phyloP scores from a whole-genome alignment of 1,139 yeast species.

The Barnettozyma hawaiiensis region DNA sequence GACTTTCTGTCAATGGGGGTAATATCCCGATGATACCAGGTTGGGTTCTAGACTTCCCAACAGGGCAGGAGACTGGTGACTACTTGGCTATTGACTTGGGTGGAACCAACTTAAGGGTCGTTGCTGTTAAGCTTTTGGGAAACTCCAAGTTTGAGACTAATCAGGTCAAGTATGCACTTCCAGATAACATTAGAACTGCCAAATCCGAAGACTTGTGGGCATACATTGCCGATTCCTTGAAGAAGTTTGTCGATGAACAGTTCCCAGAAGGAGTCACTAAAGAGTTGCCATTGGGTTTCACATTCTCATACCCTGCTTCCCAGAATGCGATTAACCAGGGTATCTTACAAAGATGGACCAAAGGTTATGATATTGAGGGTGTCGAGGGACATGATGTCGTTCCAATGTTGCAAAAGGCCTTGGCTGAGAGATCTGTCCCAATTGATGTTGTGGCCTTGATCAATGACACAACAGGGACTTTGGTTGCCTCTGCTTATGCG shows the following conservation, averaged over 20 bases:
- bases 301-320: constrained; percentile 89
- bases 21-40: constrained; percentile 94
- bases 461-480: constrained; percentile 96
- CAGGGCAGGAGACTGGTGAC: constrained; percentile 85
- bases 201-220: constrained; percentile 66
- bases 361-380: constrained; percentile 90
- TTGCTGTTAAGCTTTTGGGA: constrained; percentile 75
- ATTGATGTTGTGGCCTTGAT: constrained; percentile 86
- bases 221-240: constrained; percentile 80
- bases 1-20: constrained; percentile 67
- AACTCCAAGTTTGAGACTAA: constrained; percentile 72
- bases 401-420: constrained; percentile 78
- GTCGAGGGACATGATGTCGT: constrained; percentile 96
- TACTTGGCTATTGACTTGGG: constrained; percentile 93
- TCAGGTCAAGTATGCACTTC: constrained; percentile 77
- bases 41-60: constrained; percentile 92
- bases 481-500: constrained; percentile 91
- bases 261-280: constrained; percentile 52
- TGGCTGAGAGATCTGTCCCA: constrained; percentile 61
- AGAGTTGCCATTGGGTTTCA: constrained; percentile 79
- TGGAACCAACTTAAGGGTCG: constrained; percentile 91
- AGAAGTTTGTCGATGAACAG: constrained; percentile 53
- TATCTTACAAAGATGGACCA: constrained; percentile 92
- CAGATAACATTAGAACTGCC: constrained; percentile 72
- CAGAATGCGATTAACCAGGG: constrained; percentile 84